Evolutionary conservation across 2,329 filamentous ascomycete genomes (phyloP), one percentile per base, ranked within the genome.

Genomic region (Fusarium neocosmosporiellum): DNA sequence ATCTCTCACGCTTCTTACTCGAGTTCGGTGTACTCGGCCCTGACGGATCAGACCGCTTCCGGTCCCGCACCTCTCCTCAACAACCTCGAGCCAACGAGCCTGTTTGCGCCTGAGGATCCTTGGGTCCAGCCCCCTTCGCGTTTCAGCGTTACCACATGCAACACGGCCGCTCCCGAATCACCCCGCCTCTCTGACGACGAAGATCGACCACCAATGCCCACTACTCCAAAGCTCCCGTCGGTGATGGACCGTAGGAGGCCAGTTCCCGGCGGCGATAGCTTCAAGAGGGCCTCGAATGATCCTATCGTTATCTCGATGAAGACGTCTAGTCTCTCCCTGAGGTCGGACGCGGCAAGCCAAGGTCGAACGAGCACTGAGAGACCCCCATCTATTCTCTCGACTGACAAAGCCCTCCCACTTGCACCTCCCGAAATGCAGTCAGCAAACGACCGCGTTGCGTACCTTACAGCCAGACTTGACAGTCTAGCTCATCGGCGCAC

Each of bases 391-490:
- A 74, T 79, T 22, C 55, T 79, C 48, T 86, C 84, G 11, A 83
- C 82, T 7, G 84, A 87, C 72, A 93, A 93, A 80, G 86, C 86
- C 8, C 86, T 93, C 0, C 90, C 90, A 34, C 86, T 86, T 27
- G 86, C 89, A 11, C 91, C 92, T 1, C 88, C 89, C 5, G 91
- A 93, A 79, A 80, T 86, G 22, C 76, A 80, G 10, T 84, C 87
- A 7, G 85, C 89, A 2, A 85, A 88, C 37, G 91, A 92, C 78
- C 91, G 91, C 31, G 89, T 96, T 18, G 87, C 89, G 11, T 86
- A 88, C 68, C 86, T 96, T 27, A 89, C 92, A 76, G 89, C 91
- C 6, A 88, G 90, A 75, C 88, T 93, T 33, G 86, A 90, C 46
- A 87, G 88, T 57, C 87, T 96, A 9, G 85, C 86, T 1, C 90